Percentiles rank a stretch among this genome's conserved stretches.
phyloP scores from a whole-genome alignment of 2,329 filamentous ascomycete genomes.

The Phialophora macrospora region DNA sequence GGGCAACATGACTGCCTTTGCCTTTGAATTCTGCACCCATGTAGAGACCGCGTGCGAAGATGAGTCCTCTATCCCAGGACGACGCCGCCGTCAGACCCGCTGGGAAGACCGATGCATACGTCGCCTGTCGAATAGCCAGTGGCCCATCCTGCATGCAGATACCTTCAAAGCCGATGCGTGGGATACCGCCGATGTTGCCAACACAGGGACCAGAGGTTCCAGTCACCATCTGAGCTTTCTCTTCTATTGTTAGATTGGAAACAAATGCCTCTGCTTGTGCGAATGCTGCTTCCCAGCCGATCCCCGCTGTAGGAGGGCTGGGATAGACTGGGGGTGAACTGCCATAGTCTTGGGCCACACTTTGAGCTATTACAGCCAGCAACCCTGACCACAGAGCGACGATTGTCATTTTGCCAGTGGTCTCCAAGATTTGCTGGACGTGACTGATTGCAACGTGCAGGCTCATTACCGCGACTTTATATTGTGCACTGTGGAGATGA shows the following conservation, averaged over 20 bases:
- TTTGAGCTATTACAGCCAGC: conserved; percentile 15
- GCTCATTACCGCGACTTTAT: neutral
- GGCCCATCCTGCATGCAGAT: conserved; percentile 42
- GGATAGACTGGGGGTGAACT: conserved; percentile 35
- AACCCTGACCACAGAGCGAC: conserved; percentile 20
- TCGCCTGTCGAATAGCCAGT: conserved; percentile 34
- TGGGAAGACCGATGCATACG: conserved; percentile 39
- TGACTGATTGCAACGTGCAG: neutral
- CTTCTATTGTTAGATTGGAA: conserved; percentile 48
- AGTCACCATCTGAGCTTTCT: conserved; percentile 51
- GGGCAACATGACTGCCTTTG: conserved; percentile 50
- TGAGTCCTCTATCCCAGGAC: conserved; percentile 47
- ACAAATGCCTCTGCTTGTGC: conserved; percentile 48
- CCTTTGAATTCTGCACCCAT: conserved; percentile 49
- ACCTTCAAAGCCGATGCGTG: conserved; percentile 44
- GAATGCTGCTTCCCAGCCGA: conserved; percentile 47
- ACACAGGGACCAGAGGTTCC: conserved; percentile 44
- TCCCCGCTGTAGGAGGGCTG: conserved; percentile 36
- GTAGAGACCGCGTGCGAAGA: conserved; percentile 42
- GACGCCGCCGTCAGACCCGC: conserved; percentile 45
- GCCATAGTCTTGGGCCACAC: conserved; percentile 25
- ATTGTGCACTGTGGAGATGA: neutral
- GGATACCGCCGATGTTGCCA: conserved; percentile 43
- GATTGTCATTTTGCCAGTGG: conserved; percentile 12
- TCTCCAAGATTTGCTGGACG: conserved; percentile 1